These are phyloP conservation scores for Pythium plurisporium DNA, from an alignment of 352 stramenopile genomes.

Conservation along the genomic window DNA sequence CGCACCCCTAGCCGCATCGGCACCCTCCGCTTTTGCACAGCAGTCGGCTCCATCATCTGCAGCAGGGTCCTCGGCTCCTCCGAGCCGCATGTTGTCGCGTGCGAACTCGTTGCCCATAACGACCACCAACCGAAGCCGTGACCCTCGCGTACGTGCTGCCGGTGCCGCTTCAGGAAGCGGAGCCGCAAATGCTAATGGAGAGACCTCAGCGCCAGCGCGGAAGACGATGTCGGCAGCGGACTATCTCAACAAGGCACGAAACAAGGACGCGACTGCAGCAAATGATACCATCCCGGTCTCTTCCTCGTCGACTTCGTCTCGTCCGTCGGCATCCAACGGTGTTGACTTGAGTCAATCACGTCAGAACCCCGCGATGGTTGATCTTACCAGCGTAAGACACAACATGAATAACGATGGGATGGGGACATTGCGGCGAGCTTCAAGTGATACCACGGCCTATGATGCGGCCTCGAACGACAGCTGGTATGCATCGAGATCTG, in stretches of 20 bases:
- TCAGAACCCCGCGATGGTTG: no score
- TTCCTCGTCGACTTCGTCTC: background rate
- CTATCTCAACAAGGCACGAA: slow-evolving; percentile 19
- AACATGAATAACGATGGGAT: background rate
- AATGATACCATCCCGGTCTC: no score
- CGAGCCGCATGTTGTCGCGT: slow-evolving; percentile 1
- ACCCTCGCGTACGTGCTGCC: slow-evolving; percentile 8
- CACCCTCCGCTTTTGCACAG: background rate
- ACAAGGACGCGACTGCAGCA: slow-evolving; percentile 7
- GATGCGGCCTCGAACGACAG: background rate
- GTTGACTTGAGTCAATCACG: no score
- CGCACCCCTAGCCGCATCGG: no score
- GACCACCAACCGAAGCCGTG: slow-evolving; percentile 17
- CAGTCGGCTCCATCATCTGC: background rate
- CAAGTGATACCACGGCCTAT: slow-evolving; percentile 5
- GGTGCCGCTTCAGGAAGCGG: background rate
- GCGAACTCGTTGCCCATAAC: slow-evolving; percentile 13
- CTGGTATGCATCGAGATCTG: background rate
- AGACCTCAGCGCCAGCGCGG: background rate
- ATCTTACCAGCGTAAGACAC: background rate
- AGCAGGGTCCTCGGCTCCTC: background rate
- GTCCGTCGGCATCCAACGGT: no score
- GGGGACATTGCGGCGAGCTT: background rate
- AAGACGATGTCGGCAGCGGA: slow-evolving; percentile 22
- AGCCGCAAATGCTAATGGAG: background rate